Base-by-base conservation (phyloP, 2,329 filamentous ascomycete genomes). In the Aspergillus flavus region DNA sequence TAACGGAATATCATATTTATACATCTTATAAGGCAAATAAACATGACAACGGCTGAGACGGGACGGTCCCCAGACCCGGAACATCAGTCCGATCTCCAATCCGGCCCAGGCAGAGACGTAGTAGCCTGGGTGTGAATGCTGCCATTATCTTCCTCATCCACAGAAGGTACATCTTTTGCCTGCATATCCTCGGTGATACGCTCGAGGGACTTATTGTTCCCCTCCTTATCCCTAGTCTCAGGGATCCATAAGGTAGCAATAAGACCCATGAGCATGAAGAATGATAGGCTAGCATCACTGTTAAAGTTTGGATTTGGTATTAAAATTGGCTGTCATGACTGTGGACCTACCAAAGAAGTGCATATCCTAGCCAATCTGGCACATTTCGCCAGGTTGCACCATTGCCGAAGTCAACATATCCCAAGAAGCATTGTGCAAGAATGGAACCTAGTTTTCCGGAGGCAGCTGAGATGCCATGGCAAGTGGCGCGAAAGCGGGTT, bases 311-410 rank as follows among this genome's bases (percentile, higher is more conserved):
- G 0, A 0, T 3, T 1, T n/a, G 39, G 2, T 6, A 41, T 10
- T 10, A 19, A 4, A 41, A 9, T n/a, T 19, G 6, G 2, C 1
- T 6, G 2, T 6, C 5, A 36, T 1, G 5, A 6, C 0, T 3
- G 34, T 1, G 1, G 16, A 14, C 39, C 6, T 41, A 41, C 39
- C 39, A 41, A 3, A 41, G 39, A 41, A 41, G 39, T 41, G 39
- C 39, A n/a, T 41, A 41, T 41, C 39, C 39, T 41, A 41, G 7
- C 39, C 39, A 41, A n/a, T 41, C 7, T 0, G 39, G 39, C 16
- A 41, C 39, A 9, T 41, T 41, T 4, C 39, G 39, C 39, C 39
- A 41, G 9, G 39, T 41, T 3, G 39, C 39, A n/a, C 39, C 39
- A n/a, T 41, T 41, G 1, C 39, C 39, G 9, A 41, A 41, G 7